Evolutionary conservation across 495 filamentous ascomycete species (phyloP), one percentile per base, ranked within the genome.

Genomic region (Antarctomyces pellizariae): DNA sequence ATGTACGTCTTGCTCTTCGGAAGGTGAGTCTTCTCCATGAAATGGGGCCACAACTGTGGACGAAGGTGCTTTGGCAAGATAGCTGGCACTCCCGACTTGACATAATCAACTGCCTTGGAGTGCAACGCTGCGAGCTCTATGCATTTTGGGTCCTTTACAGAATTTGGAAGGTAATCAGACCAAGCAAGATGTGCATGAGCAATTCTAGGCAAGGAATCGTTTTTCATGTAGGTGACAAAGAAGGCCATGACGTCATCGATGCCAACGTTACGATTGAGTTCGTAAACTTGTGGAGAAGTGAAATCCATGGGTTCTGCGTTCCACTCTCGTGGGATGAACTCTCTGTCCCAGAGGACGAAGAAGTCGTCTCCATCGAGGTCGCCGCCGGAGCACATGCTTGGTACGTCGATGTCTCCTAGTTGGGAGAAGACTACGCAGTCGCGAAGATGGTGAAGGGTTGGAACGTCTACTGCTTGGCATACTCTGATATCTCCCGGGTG

Each of bases 331-430:
- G 80, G 82, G 14, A 83, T 45, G 3, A 99, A 54, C 23, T 71
- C 62, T 18, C 55, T 39, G 37, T 99, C 82, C 86, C 86, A 99
- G 18, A 93, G 75, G 11, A 95, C 72, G 13, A 92, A 61, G 41
- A 75, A 99, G 42, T 95, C 89, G 37, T 99, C 86, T 0, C 86
- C 86, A 47, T 99, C 86, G 2, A 99, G 54, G 44, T 99, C 86
- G 3, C 86, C 89, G 2, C 86, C 86, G 4, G 86, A 90, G 36
- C 82, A 86, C 86, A 95, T 95, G 33, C 71, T 76, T 5, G 80
- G 62, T 14, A 99, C 47, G 36, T 83, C 78, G 20, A 72, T 58
- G 45, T 95, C 83, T 0, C 86, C 86, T 0, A 57, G 71, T 21
- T 73, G 63, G 0, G 86, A 80, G 21, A 99, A 67, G 3, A 92